These are phyloP conservation scores for Ilyonectria sp. DNA, from an alignment of 2,329 filamentous ascomycete species.

Conservation along the genomic window DNA sequence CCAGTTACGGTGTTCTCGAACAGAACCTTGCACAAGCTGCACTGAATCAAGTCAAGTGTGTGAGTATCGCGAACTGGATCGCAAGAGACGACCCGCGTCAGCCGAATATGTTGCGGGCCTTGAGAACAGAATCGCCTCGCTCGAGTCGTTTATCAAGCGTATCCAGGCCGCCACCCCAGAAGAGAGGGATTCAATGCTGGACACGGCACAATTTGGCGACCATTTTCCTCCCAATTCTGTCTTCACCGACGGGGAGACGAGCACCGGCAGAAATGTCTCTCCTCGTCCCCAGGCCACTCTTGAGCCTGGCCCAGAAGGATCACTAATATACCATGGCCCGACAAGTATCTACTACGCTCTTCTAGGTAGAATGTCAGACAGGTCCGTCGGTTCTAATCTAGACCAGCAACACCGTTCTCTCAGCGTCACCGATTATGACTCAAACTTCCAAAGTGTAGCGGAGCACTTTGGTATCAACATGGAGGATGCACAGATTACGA, in stretches of 20 bases:
- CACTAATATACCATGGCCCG: conserved; percentile 37
- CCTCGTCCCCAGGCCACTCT: conserved; percentile 23
- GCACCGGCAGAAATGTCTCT: not conserved
- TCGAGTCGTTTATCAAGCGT: conserved; percentile 32
- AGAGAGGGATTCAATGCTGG: conserved; percentile 21
- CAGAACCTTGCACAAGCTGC: conserved; percentile 31
- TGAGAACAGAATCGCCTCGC: conserved; percentile 37
- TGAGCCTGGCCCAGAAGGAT: conserved; percentile 25
- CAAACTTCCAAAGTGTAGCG: conserved; percentile 36
- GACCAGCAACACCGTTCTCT: conserved; percentile 18
- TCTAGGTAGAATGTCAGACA: conserved; percentile 20
- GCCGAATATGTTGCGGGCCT: conserved; percentile 42
- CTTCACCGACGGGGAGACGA: not conserved
- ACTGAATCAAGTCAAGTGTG: conserved; percentile 12
- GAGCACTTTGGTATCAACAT: conserved; percentile 45
- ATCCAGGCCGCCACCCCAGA: conserved; percentile 19
- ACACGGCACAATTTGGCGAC: conserved; percentile 13
- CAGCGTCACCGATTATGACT: conserved; percentile 21
- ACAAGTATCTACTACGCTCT: conserved; percentile 46
- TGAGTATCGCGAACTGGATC: conserved; percentile 28
- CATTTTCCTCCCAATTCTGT: not conserved
- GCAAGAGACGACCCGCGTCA: conserved; percentile 31
- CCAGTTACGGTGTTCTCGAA: conserved; percentile 29
- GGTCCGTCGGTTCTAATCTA: not conserved
- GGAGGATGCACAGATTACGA: conserved; percentile 35